Percentiles rank a stretch among this genome's conserved stretches.
Conservation (phyloP, 306 rosid genomes). For the Cicer pinnatifidum region DNA sequence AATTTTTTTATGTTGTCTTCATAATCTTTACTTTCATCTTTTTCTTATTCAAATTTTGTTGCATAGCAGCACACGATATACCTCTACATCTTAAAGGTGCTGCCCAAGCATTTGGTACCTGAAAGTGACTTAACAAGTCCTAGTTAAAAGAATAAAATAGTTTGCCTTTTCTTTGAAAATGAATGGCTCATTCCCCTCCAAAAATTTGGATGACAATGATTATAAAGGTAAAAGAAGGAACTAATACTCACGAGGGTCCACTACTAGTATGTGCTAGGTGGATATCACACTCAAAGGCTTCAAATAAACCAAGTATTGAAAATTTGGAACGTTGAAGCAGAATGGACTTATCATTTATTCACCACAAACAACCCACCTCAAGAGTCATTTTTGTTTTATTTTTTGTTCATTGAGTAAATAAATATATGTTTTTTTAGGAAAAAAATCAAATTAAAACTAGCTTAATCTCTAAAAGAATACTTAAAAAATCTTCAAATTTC, state of each 20-base stretch:
- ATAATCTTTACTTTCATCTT: too few relatives aligned
- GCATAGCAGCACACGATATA: too few relatives aligned
- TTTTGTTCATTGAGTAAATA: not conserved
- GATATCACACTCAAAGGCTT: conserved; percentile 35
- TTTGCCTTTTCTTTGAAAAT: conserved; percentile 11
- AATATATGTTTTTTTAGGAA: not conserved
- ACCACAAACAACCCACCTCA: not conserved
- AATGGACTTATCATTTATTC: not conserved
- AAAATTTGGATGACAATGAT: not conserved
- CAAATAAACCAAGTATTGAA: conserved; percentile 28
- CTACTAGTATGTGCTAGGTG: conserved; percentile 12
- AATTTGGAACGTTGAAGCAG: not conserved
- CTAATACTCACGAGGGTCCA: conserved; percentile 41
- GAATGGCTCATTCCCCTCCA: conserved; percentile 13
- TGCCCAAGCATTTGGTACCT: too few relatives aligned
- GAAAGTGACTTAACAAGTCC: too few relatives aligned
- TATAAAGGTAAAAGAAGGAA: not conserved
- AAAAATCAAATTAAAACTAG: too few relatives aligned
- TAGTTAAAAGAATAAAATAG: not conserved
- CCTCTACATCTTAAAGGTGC: too few relatives aligned
- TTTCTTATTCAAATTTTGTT: too few relatives aligned
- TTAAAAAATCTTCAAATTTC: not conserved
- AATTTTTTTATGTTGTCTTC: too few relatives aligned
- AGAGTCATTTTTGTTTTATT: not conserved
- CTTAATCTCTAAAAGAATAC: too few relatives aligned